Percentiles rank a stretch among this genome's conserved stretches.
Evolutionary conservation across 352 stramenopile genomes (phyloP).

Genomic region (Globisporangium lucens): DNA sequence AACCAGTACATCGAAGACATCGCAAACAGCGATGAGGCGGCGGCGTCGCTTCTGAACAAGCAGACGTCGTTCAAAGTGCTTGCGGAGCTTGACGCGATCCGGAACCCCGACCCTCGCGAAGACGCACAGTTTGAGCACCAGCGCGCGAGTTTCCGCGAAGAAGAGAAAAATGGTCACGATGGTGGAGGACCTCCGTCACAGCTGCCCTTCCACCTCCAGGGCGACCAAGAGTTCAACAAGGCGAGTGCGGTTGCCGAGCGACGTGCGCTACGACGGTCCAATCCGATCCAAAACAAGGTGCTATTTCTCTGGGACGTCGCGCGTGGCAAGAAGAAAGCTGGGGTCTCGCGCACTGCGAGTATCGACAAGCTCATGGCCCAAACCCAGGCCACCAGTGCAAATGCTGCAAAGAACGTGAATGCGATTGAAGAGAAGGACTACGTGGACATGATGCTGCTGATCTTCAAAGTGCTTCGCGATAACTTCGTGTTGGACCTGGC

Average conservation of each 20-base stretch:
- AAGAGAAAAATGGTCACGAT: neutral
- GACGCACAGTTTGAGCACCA: constrained; percentile 76
- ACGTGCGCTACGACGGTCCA: constrained; percentile 45
- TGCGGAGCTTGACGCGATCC: constrained; percentile 48
- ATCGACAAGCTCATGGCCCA: neutral
- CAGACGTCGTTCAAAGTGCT: constrained; percentile 75
- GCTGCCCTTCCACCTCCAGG: constrained; percentile 76
- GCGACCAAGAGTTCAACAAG: constrained; percentile 64
- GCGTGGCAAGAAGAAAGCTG: constrained; percentile 32
- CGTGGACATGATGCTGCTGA: constrained; percentile 65
- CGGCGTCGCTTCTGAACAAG: constrained; percentile 26
- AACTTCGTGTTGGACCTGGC: constrained; percentile 65
- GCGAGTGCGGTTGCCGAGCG: constrained; percentile 52
- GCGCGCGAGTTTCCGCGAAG: constrained; percentile 26
- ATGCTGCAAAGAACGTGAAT: constrained; percentile 5
- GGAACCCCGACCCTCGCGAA: constrained; percentile 34
- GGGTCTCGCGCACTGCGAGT: constrained; percentile 15
- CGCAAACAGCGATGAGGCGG: constrained; percentile 20
- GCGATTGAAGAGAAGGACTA: constrained; percentile 64
- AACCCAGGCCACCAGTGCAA: constrained; percentile 4
- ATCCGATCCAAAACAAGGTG: constrained; percentile 41
- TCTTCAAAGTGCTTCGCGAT: constrained; percentile 75
- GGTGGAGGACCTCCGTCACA: constrained; percentile 11
- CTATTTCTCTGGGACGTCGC: constrained; percentile 68
- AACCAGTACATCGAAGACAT: constrained; percentile 66